Conservation (phyloP, 2,329 filamentous ascomycete genomes). For the Colletotrichum eleusines region DNA sequence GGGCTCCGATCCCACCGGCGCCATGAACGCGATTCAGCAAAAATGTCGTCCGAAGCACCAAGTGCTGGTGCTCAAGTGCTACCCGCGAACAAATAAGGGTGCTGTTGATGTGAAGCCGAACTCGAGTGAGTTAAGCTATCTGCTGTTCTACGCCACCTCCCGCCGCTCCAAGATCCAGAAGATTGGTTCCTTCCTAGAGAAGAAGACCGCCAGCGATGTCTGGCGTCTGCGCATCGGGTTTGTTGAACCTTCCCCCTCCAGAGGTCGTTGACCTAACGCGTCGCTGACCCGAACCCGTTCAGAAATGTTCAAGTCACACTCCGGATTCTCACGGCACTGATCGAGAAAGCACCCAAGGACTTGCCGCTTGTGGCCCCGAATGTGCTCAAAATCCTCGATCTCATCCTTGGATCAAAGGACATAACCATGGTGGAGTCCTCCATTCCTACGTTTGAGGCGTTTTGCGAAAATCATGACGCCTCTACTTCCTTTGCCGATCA, state of each 20-base stretch:
- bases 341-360: constrained; percentile 93
- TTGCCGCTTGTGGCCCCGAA: constrained; percentile 88
- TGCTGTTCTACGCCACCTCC: constrained; percentile 96
- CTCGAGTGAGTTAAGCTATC: constrained; percentile 94
- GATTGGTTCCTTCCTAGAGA: constrained; percentile 93
- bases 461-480: constrained; percentile 90
- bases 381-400: constrained; percentile 85
- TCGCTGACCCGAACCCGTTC: constrained; percentile 23
- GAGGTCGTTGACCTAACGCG: not conserved
- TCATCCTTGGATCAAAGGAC: constrained; percentile 86
- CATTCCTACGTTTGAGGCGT: constrained; percentile 85
- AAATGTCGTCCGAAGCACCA: constrained; percentile 94
- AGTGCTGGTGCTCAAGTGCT: constrained; percentile 95
- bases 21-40: constrained; percentile 75
- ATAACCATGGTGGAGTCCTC: constrained; percentile 94
- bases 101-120: constrained; percentile 95
- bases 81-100: constrained; percentile 91
- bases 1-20: constrained; percentile 45
- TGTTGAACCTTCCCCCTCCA: constrained; percentile 46
- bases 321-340: constrained; percentile 89
- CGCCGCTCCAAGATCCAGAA: constrained; percentile 96
- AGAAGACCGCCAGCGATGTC: constrained; percentile 91
- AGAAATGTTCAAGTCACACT: constrained; percentile 96
- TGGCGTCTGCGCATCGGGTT: constrained; percentile 90
- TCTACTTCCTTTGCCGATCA: constrained; percentile 88